A percentile compares a stretch with the other conserved stretches of the same genome.
phyloP scores from a whole-genome alignment of 2,329 filamentous ascomycete genomes.

The Diaporthe citriasiana region DNA sequence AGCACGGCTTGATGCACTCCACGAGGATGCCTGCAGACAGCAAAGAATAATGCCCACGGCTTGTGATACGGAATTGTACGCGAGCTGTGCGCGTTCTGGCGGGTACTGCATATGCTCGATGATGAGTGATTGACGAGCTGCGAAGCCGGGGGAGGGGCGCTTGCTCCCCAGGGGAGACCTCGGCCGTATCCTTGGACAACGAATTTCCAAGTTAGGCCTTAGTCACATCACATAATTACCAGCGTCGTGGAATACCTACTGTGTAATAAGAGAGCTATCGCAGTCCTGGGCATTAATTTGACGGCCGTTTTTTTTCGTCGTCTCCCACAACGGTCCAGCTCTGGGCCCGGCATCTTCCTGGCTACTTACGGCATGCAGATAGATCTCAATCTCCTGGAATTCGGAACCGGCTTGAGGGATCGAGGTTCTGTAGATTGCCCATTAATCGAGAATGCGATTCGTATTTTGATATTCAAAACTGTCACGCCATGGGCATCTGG shows the following conservation, averaged over 20 bases:
- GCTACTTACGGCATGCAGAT: constrained; percentile 33
- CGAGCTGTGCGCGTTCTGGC: constrained; percentile 32
- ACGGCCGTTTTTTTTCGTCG: not conserved
- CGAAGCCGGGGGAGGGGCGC: constrained; percentile 10
- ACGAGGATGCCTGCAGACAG: constrained; percentile 33
- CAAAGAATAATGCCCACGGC: constrained; percentile 13
- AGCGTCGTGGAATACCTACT: constrained; percentile 6
- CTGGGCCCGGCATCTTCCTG: constrained; percentile 41
- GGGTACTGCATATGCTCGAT: constrained; percentile 29
- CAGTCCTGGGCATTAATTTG: constrained; percentile 8
- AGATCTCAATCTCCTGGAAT: constrained; percentile 40
- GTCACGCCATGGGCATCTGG: not conserved
- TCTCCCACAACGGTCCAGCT: constrained; percentile 10
- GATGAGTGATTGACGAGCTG: constrained; percentile 33
- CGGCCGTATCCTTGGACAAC: constrained; percentile 8
- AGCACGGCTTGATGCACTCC: constrained; percentile 19
- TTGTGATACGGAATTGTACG: constrained; percentile 20
- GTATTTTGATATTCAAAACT: constrained; percentile 24
- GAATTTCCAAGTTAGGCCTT: constrained; percentile 27
- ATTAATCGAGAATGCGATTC: constrained; percentile 25
- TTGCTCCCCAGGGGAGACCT: constrained; percentile 20
- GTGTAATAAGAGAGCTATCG: constrained; percentile 5
- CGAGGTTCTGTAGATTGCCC: constrained; percentile 24
- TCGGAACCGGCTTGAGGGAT: constrained; percentile 25
- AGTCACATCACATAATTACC: constrained; percentile 28